Conservation (phyloP, 2,329 filamentous ascomycete genomes). For the Coccinonectria pachysandricola region DNA sequence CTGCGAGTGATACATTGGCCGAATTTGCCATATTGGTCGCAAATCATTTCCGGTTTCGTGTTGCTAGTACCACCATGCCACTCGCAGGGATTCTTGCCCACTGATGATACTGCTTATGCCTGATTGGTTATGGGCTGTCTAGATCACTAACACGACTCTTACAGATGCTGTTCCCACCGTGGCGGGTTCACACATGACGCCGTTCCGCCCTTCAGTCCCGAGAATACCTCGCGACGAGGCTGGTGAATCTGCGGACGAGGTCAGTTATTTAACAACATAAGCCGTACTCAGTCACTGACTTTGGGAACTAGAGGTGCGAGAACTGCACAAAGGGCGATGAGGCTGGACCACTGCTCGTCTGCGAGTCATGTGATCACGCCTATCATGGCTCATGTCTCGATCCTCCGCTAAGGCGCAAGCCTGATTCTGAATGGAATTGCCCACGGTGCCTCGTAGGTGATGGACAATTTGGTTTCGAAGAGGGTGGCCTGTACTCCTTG, state of each 20-base stretch:
- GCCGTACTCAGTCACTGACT: too few species aligned
- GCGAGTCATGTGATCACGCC: conserved; percentile 84
- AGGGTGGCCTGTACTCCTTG: conserved; percentile 89
- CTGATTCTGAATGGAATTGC: conserved; percentile 90
- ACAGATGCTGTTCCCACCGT: conserved; percentile 65
- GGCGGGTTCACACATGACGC: conserved; percentile 92
- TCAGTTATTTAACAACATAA: too few species aligned
- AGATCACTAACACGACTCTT: conserved; percentile 14
- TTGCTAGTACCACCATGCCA: conserved; percentile 6
- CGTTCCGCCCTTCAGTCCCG: conserved; percentile 73
- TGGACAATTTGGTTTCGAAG: conserved; percentile 93
- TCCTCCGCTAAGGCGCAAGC: conserved; percentile 65
- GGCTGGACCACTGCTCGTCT: conserved; percentile 59
- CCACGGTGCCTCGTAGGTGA: conserved; percentile 91
- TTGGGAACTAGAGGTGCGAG: conserved; percentile 81
- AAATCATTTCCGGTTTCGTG: conserved; percentile 12
- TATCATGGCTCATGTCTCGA: conserved; percentile 86
- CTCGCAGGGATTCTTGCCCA: conserved; percentile 19
- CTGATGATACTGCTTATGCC: too few species aligned
- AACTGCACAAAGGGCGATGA: conserved; percentile 75
- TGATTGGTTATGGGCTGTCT: conserved; percentile 11
- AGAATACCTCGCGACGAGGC: conserved; percentile 49
- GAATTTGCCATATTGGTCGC: too few species aligned
- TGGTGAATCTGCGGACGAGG: conserved; percentile 33
- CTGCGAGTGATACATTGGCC: too few species aligned